Base-by-base conservation (phyloP, 2,329 filamentous ascomycete species). In the Fusarium anthophilum region DNA sequence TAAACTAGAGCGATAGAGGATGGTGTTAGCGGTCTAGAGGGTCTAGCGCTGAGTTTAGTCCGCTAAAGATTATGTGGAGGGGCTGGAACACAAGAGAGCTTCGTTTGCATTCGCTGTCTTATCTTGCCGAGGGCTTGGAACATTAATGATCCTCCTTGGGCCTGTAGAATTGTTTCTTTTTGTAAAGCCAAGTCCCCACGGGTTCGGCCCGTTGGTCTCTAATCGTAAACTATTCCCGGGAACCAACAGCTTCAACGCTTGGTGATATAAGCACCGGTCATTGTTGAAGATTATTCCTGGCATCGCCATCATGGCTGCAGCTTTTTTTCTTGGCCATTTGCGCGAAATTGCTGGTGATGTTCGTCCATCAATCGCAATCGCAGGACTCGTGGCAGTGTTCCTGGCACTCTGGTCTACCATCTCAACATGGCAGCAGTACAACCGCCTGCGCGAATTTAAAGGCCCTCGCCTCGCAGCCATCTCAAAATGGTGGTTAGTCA, bases 401-500 rank as follows among this genome's bases (percentile, higher is more conserved):
- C 22, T 74, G 26, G 32, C 68, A 10, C 20, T 72, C 8, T 78
- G 68, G 72, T 75, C 51, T 2, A 53, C 62, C 9, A 26, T 69
- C 13, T 77, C 77, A 7, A 76, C 68, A 14, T 73, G 75, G 39
- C 64, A 62, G 9, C 76, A 81, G 28, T 85, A 83, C 73, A 76
- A 66, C 35, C 81, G 83, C 32, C 80, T 86, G 12, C 79, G 82
- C 17, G 81, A 84, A 66, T 78, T 86, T 61, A 80, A 80, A 11
- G 85, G 85, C 1, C 85, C 85, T 10, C 72, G 73, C 22, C 55
- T 79, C 6, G 83, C 83, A 4, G 79, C 73, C 1, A 80, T 86
- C 39, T 84, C 84, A 0, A 83, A 83, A 59, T 76, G 82, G 70
- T 86, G 83, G 83, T 74, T 86, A 26, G 69, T 82, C 15, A 76